Evolutionary conservation across 305 asterid genomes (phyloP).

Genomic region (Nicotiana rustica): DNA sequence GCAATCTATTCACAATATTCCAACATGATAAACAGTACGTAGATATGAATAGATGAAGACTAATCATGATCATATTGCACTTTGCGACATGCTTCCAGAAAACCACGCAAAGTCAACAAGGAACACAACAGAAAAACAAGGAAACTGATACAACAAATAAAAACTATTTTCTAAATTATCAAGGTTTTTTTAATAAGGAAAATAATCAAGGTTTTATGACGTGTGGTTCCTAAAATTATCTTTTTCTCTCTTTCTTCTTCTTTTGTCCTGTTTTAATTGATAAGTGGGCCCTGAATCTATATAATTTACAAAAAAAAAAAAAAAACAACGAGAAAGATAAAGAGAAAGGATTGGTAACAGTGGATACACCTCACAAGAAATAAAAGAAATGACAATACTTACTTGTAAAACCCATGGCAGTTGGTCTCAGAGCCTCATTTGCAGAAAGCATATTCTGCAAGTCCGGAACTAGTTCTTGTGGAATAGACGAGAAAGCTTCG

Average conservation of each 20-base stretch:
- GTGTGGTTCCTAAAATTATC: slow-evolving; percentile 11
- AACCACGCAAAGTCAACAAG: neutral
- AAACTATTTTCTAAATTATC: slow-evolving; percentile 8
- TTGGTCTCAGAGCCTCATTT: slow-evolving; percentile 77
- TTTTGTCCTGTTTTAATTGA: neutral
- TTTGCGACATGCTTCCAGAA: slow-evolving; percentile 26
- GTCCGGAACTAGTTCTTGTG: slow-evolving; percentile 81
- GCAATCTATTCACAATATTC: slow-evolving; percentile 24
- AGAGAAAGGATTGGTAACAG: neutral
- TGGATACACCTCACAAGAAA: neutral
- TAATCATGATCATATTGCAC: slow-evolving; percentile 22
- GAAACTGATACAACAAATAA: neutral
- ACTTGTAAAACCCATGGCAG: slow-evolving; percentile 93
- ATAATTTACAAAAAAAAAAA: neutral
- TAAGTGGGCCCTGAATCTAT: neutral
- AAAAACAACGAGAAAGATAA: slow-evolving; percentile 15
- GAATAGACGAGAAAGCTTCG: slow-evolving; percentile 80
- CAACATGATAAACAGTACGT: neutral
- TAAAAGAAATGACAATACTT: slow-evolving; percentile 29
- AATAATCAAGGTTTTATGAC: slow-evolving; percentile 5
- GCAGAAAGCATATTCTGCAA: slow-evolving; percentile 89
- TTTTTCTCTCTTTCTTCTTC: slow-evolving; percentile 25
- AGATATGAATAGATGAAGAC: slow-evolving; percentile 28
- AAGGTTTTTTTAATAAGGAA: neutral
- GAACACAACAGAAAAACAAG: neutral